phyloP scores from a whole-genome alignment of 176 grass and related monocot genomes.

The Otatea glauca region DNA sequence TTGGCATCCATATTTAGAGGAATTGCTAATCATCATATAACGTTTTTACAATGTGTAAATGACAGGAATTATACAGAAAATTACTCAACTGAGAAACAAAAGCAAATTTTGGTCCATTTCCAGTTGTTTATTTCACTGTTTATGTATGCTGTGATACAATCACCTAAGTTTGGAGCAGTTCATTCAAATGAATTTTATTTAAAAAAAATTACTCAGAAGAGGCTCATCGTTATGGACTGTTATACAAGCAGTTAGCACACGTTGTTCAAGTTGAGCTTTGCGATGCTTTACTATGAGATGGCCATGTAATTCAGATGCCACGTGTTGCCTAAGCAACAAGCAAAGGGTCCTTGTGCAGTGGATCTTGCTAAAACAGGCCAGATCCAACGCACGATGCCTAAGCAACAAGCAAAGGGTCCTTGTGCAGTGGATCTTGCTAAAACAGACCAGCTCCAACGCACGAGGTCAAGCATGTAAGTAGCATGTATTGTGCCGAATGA shows the following conservation, averaged over 20 bases:
- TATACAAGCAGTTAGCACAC: neutral
- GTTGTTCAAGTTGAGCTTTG: neutral
- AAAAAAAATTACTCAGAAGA: neutral
- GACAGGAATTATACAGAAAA: neutral
- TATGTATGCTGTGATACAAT: slow-evolving; percentile 6
- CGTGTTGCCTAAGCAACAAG: slow-evolving; percentile 15
- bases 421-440: slow-evolving; percentile 46
- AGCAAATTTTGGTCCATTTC: neutral
- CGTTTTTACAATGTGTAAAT: neutral
- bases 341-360: neutral
- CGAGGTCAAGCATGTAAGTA: neutral
- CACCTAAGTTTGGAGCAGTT: neutral
- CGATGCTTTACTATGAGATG: slow-evolving; percentile 1
- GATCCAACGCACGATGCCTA: too few species aligned
- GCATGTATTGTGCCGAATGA: neutral
- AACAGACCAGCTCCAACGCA: slow-evolving; percentile 33
- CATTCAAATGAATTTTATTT: neutral
- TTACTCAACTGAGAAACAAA: neutral
- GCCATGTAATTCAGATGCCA: slow-evolving; percentile 13
- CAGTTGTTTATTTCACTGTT: neutral
- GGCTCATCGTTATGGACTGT: neutral
- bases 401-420: slow-evolving; percentile 43
- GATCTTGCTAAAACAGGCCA: slow-evolving; percentile 15
- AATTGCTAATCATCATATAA: neutral
- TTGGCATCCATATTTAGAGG: slow-evolving; percentile 19